Percentiles rank a stretch among this genome's conserved stretches.
Conservation (phyloP, 108 stramenopile genomes). For the Cyclotella distinguenda region DNA sequence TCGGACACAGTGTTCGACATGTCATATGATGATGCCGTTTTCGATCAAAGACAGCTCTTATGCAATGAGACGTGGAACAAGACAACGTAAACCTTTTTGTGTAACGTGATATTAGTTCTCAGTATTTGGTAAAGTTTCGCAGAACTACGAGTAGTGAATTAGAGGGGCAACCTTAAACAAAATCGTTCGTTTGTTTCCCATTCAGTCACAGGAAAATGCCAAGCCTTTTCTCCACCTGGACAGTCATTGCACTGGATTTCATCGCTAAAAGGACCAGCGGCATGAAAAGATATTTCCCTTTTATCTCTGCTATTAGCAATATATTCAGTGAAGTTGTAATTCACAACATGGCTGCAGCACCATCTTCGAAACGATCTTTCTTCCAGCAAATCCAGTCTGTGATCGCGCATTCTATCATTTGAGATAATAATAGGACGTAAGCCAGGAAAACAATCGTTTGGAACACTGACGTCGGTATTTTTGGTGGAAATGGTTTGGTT, state of each 20-base stretch:
- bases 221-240: constrained; percentile 40
- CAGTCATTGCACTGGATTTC: constrained; percentile 49
- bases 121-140: too few species aligned
- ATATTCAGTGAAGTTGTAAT: constrained; percentile 46
- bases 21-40: not conserved
- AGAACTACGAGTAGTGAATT: too few species aligned
- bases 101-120: too few species aligned
- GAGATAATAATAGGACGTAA: constrained; percentile 46
- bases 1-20: constrained; percentile 3
- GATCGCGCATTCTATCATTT: constrained; percentile 57
- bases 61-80: not conserved
- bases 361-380: constrained; percentile 49
- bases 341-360: constrained; percentile 51
- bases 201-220: constrained; percentile 76
- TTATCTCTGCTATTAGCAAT: constrained; percentile 33
- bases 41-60: too few species aligned
- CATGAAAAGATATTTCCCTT: constrained; percentile 39
- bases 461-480: constrained; percentile 35
- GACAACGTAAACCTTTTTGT: too few species aligned
- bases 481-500: constrained; percentile 42
- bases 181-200: constrained; percentile 55
- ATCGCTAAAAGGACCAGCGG: constrained; percentile 45
- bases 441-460: constrained; percentile 44
- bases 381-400: constrained; percentile 43
- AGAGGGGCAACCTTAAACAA: constrained; percentile 44